phyloP scores from a whole-genome alignment of 768 basidiomycete genomes.

The Boletus rubropictus region DNA sequence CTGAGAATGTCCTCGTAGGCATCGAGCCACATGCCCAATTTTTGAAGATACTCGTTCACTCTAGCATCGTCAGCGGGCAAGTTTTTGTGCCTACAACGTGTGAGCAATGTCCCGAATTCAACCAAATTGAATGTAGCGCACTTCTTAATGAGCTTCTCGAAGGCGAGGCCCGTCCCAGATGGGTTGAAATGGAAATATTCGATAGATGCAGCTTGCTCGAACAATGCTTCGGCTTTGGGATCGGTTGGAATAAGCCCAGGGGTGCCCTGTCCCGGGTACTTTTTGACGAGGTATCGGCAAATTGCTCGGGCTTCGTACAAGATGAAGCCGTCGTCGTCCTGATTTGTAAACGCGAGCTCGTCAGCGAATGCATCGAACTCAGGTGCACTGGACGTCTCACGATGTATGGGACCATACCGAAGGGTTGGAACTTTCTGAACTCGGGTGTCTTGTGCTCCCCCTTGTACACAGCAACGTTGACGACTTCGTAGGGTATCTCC shows the following conservation, averaged over 20 bases:
- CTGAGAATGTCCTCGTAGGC: slow-evolving; percentile 49
- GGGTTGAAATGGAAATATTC: slow-evolving; percentile 43
- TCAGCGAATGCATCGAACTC: background rate
- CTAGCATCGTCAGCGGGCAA: slow-evolving; percentile 18
- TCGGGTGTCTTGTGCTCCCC: slow-evolving; percentile 31
- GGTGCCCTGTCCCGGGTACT: slow-evolving; percentile 21
- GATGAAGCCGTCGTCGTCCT: slow-evolving; percentile 32
- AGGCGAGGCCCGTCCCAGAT: slow-evolving; percentile 35
- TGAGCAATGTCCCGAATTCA: slow-evolving; percentile 1
- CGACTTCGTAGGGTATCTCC: slow-evolving; percentile 35
- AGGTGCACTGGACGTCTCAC: slow-evolving; percentile 2
- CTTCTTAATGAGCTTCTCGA: slow-evolving; percentile 50
- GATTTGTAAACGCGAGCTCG: background rate
- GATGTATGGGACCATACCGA: slow-evolving; percentile 36
- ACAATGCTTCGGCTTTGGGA: slow-evolving; percentile 10
- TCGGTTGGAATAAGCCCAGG: slow-evolving; percentile 17
- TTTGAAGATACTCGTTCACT: slow-evolving; percentile 18
- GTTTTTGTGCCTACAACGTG: slow-evolving; percentile 3
- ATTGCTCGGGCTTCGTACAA: slow-evolving; percentile 28
- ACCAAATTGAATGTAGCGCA: slow-evolving; percentile 26
- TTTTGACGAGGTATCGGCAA: slow-evolving; percentile 28
- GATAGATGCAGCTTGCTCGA: slow-evolving; percentile 22
- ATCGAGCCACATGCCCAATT: slow-evolving; percentile 38
- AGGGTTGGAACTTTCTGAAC: slow-evolving; percentile 31
- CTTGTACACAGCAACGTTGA: slow-evolving; percentile 30